Evolutionary conservation across 495 filamentous ascomycete genomes (phyloP).

Genomic region (Neurospora pannonica): DNA sequence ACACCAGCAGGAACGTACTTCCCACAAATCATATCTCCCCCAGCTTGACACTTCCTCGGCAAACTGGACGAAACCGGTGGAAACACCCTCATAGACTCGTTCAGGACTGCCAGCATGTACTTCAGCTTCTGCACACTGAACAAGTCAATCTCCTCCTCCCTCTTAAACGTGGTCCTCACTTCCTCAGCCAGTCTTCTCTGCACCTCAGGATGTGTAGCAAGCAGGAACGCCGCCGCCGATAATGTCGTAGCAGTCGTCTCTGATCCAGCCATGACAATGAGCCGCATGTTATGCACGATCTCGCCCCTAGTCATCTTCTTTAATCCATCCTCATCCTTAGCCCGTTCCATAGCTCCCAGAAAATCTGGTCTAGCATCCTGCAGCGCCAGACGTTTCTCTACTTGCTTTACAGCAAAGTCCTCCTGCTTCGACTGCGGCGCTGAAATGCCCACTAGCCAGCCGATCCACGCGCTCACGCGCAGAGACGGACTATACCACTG

Average conservation of each 20-base stretch:
- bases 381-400: conserved; percentile 19
- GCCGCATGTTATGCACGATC: conserved; percentile 13
- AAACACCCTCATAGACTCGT: conserved; percentile 48
- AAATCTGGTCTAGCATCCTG: conserved; percentile 26
- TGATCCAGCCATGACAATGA: conserved; percentile 28
- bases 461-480: background rate
- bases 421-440: conserved; percentile 9
- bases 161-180: conserved; percentile 37
- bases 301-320: conserved; percentile 6
- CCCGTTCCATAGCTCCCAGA: conserved; percentile 27
- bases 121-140: conserved; percentile 29
- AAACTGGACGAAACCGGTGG: conserved; percentile 39
- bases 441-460: background rate
- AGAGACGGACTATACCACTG: background rate
- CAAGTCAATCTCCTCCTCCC: conserved; percentile 39
- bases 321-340: background rate
- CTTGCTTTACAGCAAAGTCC: conserved; percentile 12
- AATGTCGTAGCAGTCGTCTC: conserved; percentile 51
- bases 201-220: conserved; percentile 32
- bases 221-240: conserved; percentile 35
- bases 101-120: conserved; percentile 47
- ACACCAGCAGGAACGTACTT: conserved; percentile 30
- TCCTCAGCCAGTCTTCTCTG: conserved; percentile 36
- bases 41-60: conserved; percentile 31
- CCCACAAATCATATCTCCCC: conserved; percentile 38